A percentile compares a stretch with the other conserved stretches of the same genome.
These are phyloP conservation scores for Thelonectria olida DNA, from an alignment of 2,329 filamentous ascomycete genomes.

Conservation along the genomic window DNA sequence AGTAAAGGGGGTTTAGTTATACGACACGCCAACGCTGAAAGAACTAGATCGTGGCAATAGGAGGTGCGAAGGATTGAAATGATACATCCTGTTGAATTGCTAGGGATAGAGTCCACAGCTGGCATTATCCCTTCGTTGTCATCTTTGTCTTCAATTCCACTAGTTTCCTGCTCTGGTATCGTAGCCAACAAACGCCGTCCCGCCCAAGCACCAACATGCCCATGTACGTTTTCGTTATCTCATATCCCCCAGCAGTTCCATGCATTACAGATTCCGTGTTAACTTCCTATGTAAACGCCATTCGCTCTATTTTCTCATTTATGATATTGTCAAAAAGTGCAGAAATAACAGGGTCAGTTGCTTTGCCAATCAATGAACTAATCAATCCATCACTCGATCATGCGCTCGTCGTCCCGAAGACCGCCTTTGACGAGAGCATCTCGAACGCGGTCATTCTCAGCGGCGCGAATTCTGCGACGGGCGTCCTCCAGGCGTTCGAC, in stretches of 20 bases:
- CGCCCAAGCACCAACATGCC: too few species aligned
- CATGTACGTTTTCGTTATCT: not conserved
- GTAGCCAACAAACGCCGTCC: not conserved
- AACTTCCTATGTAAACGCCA: not conserved
- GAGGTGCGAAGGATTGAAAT: too few species aligned
- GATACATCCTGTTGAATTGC: too few species aligned
- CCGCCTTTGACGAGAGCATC: conserved; percentile 60
- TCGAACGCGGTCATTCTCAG: conserved; percentile 67
- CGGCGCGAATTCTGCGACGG: conserved; percentile 64
- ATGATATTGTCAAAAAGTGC: not conserved
- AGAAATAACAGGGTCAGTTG: not conserved
- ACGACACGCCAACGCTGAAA: too few species aligned
- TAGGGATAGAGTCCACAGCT: too few species aligned
- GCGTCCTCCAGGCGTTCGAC: conserved; percentile 76
- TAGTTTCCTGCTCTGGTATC: not conserved
- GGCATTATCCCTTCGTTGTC: not conserved
- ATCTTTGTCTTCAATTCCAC: not conserved
- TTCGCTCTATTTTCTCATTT: not conserved
- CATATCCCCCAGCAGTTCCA: not conserved
- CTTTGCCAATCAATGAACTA: not conserved
- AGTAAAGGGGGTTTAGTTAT: too few species aligned
- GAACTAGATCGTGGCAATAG: too few species aligned
- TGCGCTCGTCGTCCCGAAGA: conserved; percentile 49
- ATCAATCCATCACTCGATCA: conserved; percentile 38
- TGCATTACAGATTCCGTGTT: not conserved